Percentiles rank a stretch among this genome's conserved stretches.
phyloP scores from a whole-genome alignment of 805 yeast genomes.

The Starmera quercuum region DNA sequence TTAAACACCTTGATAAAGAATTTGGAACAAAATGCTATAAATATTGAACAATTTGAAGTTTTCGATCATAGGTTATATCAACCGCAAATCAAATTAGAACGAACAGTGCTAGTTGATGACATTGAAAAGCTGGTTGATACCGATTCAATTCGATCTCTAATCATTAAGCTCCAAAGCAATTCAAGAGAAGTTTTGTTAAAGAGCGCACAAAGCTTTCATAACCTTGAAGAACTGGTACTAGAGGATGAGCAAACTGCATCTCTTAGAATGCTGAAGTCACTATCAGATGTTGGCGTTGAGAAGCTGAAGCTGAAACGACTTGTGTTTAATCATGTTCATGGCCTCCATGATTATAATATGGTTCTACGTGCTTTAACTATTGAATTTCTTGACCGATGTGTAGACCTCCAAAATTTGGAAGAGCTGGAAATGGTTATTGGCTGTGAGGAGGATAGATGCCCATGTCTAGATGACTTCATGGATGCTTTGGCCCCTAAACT shows the following conservation, averaged over 20 bases:
- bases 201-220: slow-evolving; percentile 2
- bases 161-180: not conserved
- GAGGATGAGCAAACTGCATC: slow-evolving; percentile 30
- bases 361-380: slow-evolving; percentile 23
- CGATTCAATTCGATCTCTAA: slow-evolving; percentile 1
- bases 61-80: not conserved
- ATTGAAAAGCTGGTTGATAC: slow-evolving; percentile 5
- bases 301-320: slow-evolving; percentile 23
- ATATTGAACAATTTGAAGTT: not conserved
- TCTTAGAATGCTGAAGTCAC: slow-evolving; percentile 24
- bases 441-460: slow-evolving; percentile 39
- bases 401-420: slow-evolving; percentile 23
- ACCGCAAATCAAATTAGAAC: not conserved
- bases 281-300: slow-evolving; percentile 11
- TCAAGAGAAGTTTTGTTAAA: not conserved
- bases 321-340: slow-evolving; percentile 38
- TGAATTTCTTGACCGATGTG: slow-evolving; percentile 21
- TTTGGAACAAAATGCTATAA: slow-evolving; percentile 1
- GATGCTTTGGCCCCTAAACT: slow-evolving; percentile 28
- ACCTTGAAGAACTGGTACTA: slow-evolving; percentile 20
- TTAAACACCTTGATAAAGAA: slow-evolving; percentile 11
- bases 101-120: slow-evolving; percentile 8
- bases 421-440: slow-evolving; percentile 47
- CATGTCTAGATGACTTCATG: slow-evolving; percentile 38
- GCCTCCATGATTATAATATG: slow-evolving; percentile 32